Evolutionary conservation across 352 stramenopile species (phyloP), one percentile per base, ranked within the genome.

Genomic region (Globisporangium paroecandrum): DNA sequence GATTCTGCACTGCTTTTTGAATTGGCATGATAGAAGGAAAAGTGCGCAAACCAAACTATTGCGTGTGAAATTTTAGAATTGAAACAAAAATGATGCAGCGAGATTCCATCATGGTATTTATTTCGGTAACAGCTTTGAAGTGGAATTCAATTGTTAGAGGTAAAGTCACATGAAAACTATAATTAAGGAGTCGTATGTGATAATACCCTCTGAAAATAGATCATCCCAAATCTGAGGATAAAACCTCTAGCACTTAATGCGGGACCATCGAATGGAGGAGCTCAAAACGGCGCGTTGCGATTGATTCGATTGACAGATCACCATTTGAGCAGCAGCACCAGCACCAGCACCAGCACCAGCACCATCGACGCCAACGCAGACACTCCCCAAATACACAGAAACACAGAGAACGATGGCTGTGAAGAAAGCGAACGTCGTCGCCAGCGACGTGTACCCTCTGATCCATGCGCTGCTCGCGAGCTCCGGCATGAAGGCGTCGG

Each of bases 391-490:
- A 60, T 58, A 41, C 64, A 25, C 0, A 27, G 18, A 43, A 4
- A 59, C 24, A 69, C 8, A 51, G 8, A 47, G 27, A 56, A 59
- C 4, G 25, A 72, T 72, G 67, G 61, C 67, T 25, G 67, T 63
- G 54, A 72, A 68, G 61, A 68, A 68, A 64, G 43, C 46, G 54
- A 72, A 56, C 20, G 77, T 83, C 36, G 85, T 80, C 46, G 81
- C 86, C 15, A 94, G 85, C 69, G 88, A 96, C 73, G 64, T 96
- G 34, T 91, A 83, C 66, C 86, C 88, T 64, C 68, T 93, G 12
- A 77, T 96, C 15, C 81, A 91, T 56, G 79, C 84, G 65, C 82
- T 94, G 38, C 74, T 96, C 62, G 72, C 59, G 18, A 66, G 69
- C 70, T 72, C 77, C n/a, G 88, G 88, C 15, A 79, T 96, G 62